Evolutionary conservation across 495 filamentous ascomycete genomes (phyloP), one percentile per base, ranked within the genome.

Genomic region (Cladorrhinum samala): DNA sequence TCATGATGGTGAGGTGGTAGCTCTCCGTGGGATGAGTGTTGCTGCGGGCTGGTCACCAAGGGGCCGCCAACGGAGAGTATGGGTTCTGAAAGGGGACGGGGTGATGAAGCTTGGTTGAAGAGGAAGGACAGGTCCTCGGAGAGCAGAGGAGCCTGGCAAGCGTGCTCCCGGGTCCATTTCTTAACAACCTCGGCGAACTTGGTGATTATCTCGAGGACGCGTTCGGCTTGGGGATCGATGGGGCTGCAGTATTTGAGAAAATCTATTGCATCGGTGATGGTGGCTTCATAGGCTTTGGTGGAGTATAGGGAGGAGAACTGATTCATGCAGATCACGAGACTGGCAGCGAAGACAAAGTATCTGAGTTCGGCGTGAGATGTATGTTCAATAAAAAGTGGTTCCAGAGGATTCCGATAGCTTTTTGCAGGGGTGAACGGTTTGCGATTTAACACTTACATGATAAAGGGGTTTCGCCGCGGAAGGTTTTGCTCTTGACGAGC

Each of bases 311-410:
- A 76, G 2, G 83, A 80, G 57, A 88, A 88, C 58, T 86, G 83
- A 49, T 86, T 86, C 48, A 84, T 78, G 24, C 85, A 73, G 2
- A 89, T 71, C 9, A 88, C 77, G 3, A 89, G 72, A 2, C 84
- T 83, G 2, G 84, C 84, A 30, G 85, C 79, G 63, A 90, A 89
- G 46, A 87, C 79, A 41, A 84, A 86, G 60, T 89, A 86, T 53
- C 77, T 80, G 18, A 19, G 41, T 25, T n/a, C 25, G 30, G 36
- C 19, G 39, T 20, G 0, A 37, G 9, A 37, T 24, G 8, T 3
- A 19, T 16, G 40, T 52, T 13, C 36, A 36, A 19, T 30, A 30
- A 18, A 43, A 3, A 45, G 30, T 7, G 30, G 6, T 37, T n/a
- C n/a, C n/a, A n/a, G n/a, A n/a, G n/a, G n/a, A n/a, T n/a, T n/a